phyloP scores from a whole-genome alignment of 306 rosid genomes.

The Quercus gilva region DNA sequence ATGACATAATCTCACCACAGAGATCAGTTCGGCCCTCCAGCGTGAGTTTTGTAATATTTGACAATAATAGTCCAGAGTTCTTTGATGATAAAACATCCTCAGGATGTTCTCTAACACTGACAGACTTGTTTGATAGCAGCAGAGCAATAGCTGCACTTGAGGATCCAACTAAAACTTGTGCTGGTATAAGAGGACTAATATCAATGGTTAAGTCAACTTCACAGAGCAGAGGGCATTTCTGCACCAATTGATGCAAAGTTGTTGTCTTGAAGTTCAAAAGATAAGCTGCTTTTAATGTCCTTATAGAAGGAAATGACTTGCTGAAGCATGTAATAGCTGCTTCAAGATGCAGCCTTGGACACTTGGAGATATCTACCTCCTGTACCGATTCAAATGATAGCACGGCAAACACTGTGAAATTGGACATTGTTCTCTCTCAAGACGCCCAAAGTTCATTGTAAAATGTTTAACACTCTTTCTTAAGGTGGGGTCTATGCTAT shows the following conservation, averaged over 20 bases:
- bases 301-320: constrained; percentile 65
- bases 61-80: too few species aligned
- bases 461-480: constrained; percentile 35
- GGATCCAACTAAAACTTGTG: constrained; percentile 26
- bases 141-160: too few species aligned
- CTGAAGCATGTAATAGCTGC: constrained; percentile 58
- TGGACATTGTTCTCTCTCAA: constrained; percentile 22
- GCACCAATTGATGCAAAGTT: constrained; percentile 39
- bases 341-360: constrained; percentile 49
- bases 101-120: too few species aligned
- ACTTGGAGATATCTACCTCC: constrained; percentile 79
- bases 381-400: constrained; percentile 51
- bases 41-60: too few species aligned
- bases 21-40: too few species aligned
- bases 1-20: too few species aligned
- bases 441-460: constrained; percentile 32
- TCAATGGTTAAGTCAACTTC: constrained; percentile 67
- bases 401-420: constrained; percentile 26
- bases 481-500: constrained; percentile 20
- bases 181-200: constrained; percentile 26
- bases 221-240: constrained; percentile 49
- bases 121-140: too few species aligned
- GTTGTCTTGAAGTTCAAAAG: constrained; percentile 44
- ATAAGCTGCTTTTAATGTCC: constrained; percentile 58
- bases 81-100: too few species aligned